Evolutionary conservation across 2,329 filamentous ascomycete genomes (phyloP), one percentile per base, ranked within the genome.

Genomic region (Penicillium thymicola): DNA sequence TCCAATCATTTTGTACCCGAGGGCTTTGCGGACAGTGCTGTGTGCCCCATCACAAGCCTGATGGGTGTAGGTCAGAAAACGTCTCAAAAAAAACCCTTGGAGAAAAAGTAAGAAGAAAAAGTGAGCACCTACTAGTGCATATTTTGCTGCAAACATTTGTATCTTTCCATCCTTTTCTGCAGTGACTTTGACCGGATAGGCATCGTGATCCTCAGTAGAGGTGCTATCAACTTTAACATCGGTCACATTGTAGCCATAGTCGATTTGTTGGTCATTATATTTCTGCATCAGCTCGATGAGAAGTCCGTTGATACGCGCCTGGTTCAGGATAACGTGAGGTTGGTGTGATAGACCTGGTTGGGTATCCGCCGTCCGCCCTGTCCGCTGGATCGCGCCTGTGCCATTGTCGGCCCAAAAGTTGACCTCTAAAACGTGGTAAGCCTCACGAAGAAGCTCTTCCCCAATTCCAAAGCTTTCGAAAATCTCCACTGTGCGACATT

Each of bases 401-500:
- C 67, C 56, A 55, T 70, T 65, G 0, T 75, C 67, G 2, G 76
- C 75, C 83, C 83, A 86, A 59, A 87, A 86, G 4, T 78, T 77
- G 3, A 84, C 72, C 68, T 86, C 84, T 18, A 82, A 72, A 11
- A 84, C 79, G 65, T 85, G 84, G 53, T 81, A 85, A 0, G 82
- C 77, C 56, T 85, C 83, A 34, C 77, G 75, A 30, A 85, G 75
- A 28, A 87, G 72, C 18, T 78, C 73, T 44, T 83, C 81, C 2
- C 78, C 76, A 4, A 86, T 76, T 1, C 78, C 81, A 32, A 86
- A 83, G 43, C 80, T 82, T 63, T 86, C 83, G 49, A 85, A 84
- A 23, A 87, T 79, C 67, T 87, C 84, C 14, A 86, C 82, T 0
- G 83, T 85, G 2, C 83, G 81, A 54, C 80, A 82, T 69, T 85